Conservation (phyloP, 352 stramenopile species). For the Pythium rhizo-oryzae region DNA sequence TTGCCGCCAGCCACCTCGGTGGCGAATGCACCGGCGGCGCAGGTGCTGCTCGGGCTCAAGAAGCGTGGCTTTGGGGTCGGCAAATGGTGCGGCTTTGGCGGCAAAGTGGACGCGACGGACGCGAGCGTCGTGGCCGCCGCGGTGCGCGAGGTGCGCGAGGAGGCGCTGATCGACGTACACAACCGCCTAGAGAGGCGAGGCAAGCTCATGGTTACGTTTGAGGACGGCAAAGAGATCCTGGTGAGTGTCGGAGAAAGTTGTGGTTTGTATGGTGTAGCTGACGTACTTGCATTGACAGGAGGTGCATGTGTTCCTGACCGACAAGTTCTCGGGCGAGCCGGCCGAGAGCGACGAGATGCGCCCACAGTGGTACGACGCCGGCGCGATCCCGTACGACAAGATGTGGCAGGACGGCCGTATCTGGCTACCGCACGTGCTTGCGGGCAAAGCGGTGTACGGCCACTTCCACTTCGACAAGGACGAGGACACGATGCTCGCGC, state of each 20-base stretch:
- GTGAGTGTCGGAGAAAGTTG: too few species aligned
- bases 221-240: conserved; percentile 35
- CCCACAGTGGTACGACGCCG: conserved; percentile 62
- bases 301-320: conserved; percentile 55
- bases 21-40: background rate
- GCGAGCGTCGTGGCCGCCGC: conserved; percentile 36
- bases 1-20: background rate
- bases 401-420: conserved; percentile 79
- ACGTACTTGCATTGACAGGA: conserved; percentile 12
- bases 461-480: conserved; percentile 58
- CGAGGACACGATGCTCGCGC: conserved; percentile 34
- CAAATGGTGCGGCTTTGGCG: conserved; percentile 83
- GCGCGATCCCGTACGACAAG: conserved; percentile 48
- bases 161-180: conserved; percentile 42
- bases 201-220: conserved; percentile 51
- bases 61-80: conserved; percentile 76
- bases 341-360: conserved; percentile 76
- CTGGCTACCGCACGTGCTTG: conserved; percentile 66
- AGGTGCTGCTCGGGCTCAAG: conserved; percentile 70
- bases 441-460: conserved; percentile 44
- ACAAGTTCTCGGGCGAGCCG: conserved; percentile 44
- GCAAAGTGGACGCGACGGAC: conserved; percentile 71
- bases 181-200: conserved; percentile 23
- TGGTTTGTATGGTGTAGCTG: background rate
- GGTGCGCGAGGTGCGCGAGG: conserved; percentile 43